A percentile compares a stretch with the other conserved stretches of the same genome.
Evolutionary conservation across 106 monocot species (phyloP).

Genomic region (Dendrobium officinale): DNA sequence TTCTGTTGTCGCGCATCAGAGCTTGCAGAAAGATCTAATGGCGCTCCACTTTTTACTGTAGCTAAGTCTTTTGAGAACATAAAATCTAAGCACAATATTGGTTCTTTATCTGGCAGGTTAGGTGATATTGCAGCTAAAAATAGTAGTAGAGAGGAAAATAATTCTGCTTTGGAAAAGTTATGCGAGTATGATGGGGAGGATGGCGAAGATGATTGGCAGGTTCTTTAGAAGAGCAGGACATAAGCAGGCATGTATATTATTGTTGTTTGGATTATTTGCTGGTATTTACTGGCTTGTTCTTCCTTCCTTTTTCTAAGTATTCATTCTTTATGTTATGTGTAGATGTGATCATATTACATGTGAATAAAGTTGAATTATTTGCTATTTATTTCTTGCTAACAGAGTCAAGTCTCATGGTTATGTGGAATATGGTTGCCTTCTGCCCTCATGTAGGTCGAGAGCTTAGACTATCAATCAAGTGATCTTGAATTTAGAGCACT

Average conservation of each 20-base stretch:
- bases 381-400: background rate
- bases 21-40: constrained; percentile 68
- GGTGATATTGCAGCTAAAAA: constrained; percentile 6
- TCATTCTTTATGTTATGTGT: constrained; percentile 1
- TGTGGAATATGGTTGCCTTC: no score
- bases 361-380: constrained; percentile 1
- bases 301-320: background rate
- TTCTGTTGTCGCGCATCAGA: constrained; percentile 63
- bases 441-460: no score
- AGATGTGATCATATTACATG: constrained; percentile 3
- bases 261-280: background rate
- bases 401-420: background rate
- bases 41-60: constrained; percentile 89
- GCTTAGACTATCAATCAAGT: no score
- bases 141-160: constrained; percentile 6
- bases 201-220: constrained; percentile 85
- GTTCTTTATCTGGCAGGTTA: background rate
- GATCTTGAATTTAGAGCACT: no score
- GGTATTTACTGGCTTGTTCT: no score
- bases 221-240: constrained; percentile 21
- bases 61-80: constrained; percentile 24
- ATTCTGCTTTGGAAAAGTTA: constrained; percentile 14
- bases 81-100: constrained; percentile 14
- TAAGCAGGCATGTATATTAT: background rate
- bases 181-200: constrained; percentile 9